phyloP scores from a whole-genome alignment of 768 basidiomycete genomes.

The Auricularia cornea region DNA sequence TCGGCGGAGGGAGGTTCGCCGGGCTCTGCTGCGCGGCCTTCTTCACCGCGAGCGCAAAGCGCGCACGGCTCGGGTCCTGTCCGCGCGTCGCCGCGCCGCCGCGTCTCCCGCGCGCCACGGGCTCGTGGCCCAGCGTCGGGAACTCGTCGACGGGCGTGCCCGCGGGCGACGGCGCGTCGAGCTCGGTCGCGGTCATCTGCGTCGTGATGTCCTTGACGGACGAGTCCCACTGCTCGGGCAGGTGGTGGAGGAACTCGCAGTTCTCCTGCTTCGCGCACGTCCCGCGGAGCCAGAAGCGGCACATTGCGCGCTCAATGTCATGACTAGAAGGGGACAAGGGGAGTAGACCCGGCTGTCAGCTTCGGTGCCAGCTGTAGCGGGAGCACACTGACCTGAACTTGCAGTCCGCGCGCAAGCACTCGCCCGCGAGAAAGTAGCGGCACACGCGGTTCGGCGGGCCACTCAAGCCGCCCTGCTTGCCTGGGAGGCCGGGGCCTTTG shows the following conservation, averaged over 20 bases:
- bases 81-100: conserved; percentile 24
- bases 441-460: conserved; percentile 62
- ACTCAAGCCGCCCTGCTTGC: conserved; percentile 2
- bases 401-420: conserved; percentile 93
- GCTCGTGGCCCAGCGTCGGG: conserved; percentile 43
- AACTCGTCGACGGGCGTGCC: conserved; percentile 54
- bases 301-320: conserved; percentile 87
- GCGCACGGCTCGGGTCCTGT: conserved; percentile 77
- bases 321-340: conserved; percentile 45
- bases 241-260: conserved; percentile 93
- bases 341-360: conserved; percentile 1
- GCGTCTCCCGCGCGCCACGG: conserved; percentile 31
- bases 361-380: background rate
- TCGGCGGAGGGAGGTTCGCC: conserved; percentile 39
- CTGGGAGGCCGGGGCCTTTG: conserved; percentile 2
- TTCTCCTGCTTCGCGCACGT: conserved; percentile 94
- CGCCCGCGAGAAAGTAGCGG: conserved; percentile 92
- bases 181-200: conserved; percentile 32
- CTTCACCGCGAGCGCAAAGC: conserved; percentile 89
- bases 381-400: conserved; percentile 73
- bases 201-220: conserved; percentile 52
- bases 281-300: conserved; percentile 96
- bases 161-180: background rate
- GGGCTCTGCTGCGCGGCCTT: conserved; percentile 29
- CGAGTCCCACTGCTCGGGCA: conserved; percentile 81